Base-by-base conservation (phyloP, 371 early-diverging fungal species). In the Mortierella sp. region DNA sequence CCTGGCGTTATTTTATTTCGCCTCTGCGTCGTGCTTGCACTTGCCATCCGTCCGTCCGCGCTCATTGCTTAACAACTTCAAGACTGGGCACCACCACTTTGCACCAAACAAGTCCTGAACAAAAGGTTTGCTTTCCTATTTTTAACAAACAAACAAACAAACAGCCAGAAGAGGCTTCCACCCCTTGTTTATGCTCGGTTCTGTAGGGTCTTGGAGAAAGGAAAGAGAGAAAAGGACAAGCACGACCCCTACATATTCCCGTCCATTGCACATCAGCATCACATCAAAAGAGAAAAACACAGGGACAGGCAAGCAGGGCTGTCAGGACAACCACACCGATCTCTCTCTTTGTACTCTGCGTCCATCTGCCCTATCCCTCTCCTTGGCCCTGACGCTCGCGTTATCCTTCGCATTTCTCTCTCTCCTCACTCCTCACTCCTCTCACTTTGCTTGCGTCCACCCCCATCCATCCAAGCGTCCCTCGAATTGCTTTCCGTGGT, bases 351-450 rank as follows among this genome's bases (percentile, higher is more conserved):
- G 8, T 61, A 40, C 10, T 54, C 37, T 46, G n/a, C n/a, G n/a
- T 21, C 44, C 61, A 40, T 40, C 34, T 40, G n/a, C 50, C 51
- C 37, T 75, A 9, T 8, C n/a, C 51, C 31, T 51, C 26, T 31
- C 67, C 37, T 69, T 69, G 48, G n/a, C 26, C 34, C 43, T 46
- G n/a, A 40, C 53, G 46, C 59, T 74, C 59, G 70, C 59, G 34
- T 40, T 67, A n/a, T 67, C 67, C 46, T 51, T 64, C 43, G 9
- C n/a, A 37, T 53, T 9, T 61, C 28, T 34, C 34, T 21, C n/a
- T 69, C 31, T 9, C 31, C 28, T 34, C 34, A 5, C n/a, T 69
- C 31, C 40, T 53, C 54, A 0, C 6, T 1, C 9, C 37, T 4
- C n/a, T 28, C 40, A 50, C 24, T 24, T 6, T 16, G 16, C 40